Evolutionary conservation across 192 early-diverging fungal genomes (phyloP).

Genomic region (Paraglomus occultum): DNA sequence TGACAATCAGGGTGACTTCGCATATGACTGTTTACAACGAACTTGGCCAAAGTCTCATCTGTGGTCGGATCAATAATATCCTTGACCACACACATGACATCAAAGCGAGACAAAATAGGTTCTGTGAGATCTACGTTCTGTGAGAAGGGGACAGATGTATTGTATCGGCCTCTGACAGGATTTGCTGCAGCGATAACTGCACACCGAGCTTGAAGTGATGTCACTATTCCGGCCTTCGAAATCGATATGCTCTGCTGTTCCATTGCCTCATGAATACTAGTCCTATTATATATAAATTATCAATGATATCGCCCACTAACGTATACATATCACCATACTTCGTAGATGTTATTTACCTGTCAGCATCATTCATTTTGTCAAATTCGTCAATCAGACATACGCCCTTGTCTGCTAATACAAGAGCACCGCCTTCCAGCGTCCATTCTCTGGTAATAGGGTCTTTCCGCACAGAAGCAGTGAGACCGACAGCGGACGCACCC

Average conservation of each 20-base stretch:
- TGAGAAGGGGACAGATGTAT: conserved; percentile 87
- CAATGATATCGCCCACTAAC: not conserved
- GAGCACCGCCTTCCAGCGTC: conserved; percentile 87
- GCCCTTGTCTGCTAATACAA: conserved; percentile 84
- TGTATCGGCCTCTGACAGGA: conserved; percentile 82
- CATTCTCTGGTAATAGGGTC: conserved; percentile 85
- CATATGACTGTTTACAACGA: conserved; percentile 93
- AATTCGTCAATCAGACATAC: conserved; percentile 89
- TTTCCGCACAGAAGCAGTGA: conserved; percentile 81
- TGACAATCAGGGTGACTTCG: conserved; percentile 78
- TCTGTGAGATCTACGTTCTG: conserved; percentile 99
- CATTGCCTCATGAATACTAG: conserved; percentile 95
- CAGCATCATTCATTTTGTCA: conserved; percentile 91
- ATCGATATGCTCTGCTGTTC: conserved; percentile 89
- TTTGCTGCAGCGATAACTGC: conserved; percentile 81
- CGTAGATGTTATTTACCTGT: conserved; percentile 49
- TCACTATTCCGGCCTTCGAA: conserved; percentile 86
- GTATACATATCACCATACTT: conserved; percentile 1
- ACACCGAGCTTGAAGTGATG: conserved; percentile 81
- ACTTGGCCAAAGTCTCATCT: conserved; percentile 88
- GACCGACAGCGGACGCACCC: conserved; percentile 81
- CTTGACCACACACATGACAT: conserved; percentile 93
- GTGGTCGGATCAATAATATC: conserved; percentile 88
- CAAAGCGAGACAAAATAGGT: conserved; percentile 98
- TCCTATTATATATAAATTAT: conserved; percentile 45